Base-by-base conservation (phyloP, 2,329 filamentous ascomycete genomes). In the Laburnicola sp. region DNA sequence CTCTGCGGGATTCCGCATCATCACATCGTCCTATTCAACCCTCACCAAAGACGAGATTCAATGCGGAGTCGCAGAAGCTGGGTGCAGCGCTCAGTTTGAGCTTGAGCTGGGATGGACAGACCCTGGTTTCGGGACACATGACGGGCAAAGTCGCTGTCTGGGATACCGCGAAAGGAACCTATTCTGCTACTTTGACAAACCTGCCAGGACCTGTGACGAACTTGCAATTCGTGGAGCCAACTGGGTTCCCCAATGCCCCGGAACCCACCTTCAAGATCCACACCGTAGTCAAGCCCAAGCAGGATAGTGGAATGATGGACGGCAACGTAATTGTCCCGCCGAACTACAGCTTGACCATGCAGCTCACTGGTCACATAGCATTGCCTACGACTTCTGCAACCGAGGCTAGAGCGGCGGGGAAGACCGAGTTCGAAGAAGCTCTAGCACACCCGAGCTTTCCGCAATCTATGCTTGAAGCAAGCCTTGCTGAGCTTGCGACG, bases 181-280 rank as follows among this genome's bases (percentile, higher is more conserved):
- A 88, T 55, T 81, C 83, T 1, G 82, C 85, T 2, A 84, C 86
- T 45, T 66, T 93, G 40, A 80, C 83, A 2, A 88, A 87, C 51
- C 80, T 95, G 50, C 91, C 91, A 47, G 88, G 90, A 3, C 85
- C 91, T 16, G 85, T 96, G 30, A 94, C 89, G 8, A 96, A 95
- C 61, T 66, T 97, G 23, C 69, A 80, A n/a, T 88, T 94, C 72
- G 76, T 90, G 26, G 81, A 85, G 7, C 85, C 89, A 0, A 78
- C 73, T 70, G 75, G 76, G 53, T 78, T 79, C 62, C 69, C 74
- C 26, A 58, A 66, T 59, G 35, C 63, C 53, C 50, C 44, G 16
- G 60, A 65, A 51, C 57, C 62, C 63, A 65, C 80, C 2, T 79
- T 83, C 59, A 77, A 81, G 11, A 73, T 82, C 22, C 75, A 78